Evolutionary conservation across 768 basidiomycete genomes (phyloP).

Genomic region (Macrolepiota dolichaula): DNA sequence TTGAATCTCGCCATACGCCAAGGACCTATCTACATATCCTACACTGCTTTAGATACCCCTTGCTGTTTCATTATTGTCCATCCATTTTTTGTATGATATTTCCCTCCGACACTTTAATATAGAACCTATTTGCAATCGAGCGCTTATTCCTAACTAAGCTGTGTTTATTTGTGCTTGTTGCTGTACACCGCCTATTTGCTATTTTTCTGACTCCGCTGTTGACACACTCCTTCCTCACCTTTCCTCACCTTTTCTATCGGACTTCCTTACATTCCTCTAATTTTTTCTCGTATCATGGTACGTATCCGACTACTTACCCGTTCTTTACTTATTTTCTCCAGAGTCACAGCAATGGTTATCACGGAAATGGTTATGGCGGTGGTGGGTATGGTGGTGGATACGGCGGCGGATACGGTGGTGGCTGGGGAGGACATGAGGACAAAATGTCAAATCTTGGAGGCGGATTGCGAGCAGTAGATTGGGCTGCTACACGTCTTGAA

Average conservation of each 20-base stretch:
- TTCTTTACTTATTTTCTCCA: slow-evolving; percentile 15
- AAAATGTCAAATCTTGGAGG: slow-evolving; percentile 82
- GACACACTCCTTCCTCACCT: slow-evolving; percentile 7
- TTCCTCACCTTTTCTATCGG: slow-evolving; percentile 2
- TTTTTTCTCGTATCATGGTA: slow-evolving; percentile 22
- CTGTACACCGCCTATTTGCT: background rate
- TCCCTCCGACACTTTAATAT: background rate
- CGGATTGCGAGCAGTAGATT: slow-evolving; percentile 81
- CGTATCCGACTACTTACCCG: background rate
- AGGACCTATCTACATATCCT: slow-evolving; percentile 4
- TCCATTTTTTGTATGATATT: background rate
- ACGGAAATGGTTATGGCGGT: slow-evolving; percentile 37
- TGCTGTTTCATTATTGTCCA: background rate
- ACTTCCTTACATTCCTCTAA: slow-evolving; percentile 5
- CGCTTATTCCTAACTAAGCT: background rate
- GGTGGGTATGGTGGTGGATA: slow-evolving; percentile 38
- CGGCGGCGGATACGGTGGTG: slow-evolving; percentile 46
- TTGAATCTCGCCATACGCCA: background rate
- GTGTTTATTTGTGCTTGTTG: slow-evolving; percentile 23
- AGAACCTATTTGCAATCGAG: background rate
- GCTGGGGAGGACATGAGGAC: slow-evolving; percentile 58
- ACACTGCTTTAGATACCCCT: slow-evolving; percentile 4
- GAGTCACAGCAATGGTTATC: slow-evolving; percentile 32
- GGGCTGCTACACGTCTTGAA: slow-evolving; percentile 68
- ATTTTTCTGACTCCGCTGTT: slow-evolving; percentile 13